These are phyloP conservation scores for Vaccinium corymbosum DNA, from an alignment of 148 eudicot species.

Conservation along the genomic window DNA sequence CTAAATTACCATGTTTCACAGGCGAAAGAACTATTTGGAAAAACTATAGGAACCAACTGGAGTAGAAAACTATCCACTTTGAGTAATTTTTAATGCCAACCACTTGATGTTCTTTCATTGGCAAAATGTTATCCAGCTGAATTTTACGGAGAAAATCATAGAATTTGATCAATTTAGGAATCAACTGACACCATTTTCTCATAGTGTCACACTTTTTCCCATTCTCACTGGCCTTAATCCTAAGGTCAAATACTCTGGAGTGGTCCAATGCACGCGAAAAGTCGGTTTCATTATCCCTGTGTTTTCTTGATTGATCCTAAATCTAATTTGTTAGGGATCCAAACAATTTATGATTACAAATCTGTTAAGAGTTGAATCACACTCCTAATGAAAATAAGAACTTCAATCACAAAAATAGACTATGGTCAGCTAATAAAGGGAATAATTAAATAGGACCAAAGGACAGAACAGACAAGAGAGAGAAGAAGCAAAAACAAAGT, in stretches of 20 bases:
- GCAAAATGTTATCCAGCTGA: not conserved
- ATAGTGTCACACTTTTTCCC: not conserved
- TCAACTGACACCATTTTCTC: constrained; percentile 3
- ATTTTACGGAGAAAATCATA: not conserved
- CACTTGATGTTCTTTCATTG: not conserved
- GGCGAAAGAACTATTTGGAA: not conserved
- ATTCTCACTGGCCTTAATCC: not conserved
- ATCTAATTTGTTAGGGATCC: not conserved
- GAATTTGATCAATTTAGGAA: not conserved
- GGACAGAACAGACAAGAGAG: not conserved
- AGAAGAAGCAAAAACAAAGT: not conserved
- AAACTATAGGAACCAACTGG: not conserved
- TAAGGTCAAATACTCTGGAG: not conserved
- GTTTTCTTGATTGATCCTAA: not conserved
- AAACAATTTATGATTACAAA: not conserved
- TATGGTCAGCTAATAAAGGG: not conserved
- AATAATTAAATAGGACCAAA: not conserved
- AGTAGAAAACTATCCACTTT: constrained; percentile 2
- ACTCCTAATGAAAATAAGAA: not conserved
- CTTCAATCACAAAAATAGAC: not conserved
- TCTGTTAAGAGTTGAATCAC: not conserved
- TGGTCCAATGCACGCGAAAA: not conserved
- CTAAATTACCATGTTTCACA: not conserved
- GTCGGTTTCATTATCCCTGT: not conserved
- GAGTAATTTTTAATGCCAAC: not conserved